Evolutionary conservation across 2,329 filamentous ascomycete genomes (phyloP).

Genomic region (Zelopaecilomyces penicillatus): DNA sequence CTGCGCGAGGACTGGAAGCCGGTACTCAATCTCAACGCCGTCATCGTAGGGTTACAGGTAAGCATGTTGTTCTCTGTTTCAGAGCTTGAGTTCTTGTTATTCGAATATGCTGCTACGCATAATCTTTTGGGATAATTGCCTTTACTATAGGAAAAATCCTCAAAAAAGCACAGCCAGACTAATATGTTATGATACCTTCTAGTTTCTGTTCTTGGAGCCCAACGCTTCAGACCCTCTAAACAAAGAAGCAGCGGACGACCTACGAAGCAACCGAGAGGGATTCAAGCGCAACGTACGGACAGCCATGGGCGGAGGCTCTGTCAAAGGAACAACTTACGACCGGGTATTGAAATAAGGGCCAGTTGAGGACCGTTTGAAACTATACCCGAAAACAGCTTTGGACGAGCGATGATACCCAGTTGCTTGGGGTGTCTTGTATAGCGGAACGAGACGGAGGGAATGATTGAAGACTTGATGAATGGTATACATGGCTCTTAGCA

Average conservation of each 20-base stretch:
- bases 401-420: background rate
- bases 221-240: slow-evolving; percentile 97
- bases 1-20: slow-evolving; percentile 98
- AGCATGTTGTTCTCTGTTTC: background rate
- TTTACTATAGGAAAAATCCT: background rate
- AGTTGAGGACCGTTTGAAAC: background rate
- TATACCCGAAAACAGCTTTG: background rate
- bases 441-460: no score
- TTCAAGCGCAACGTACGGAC: slow-evolving; percentile 87
- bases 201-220: slow-evolving; percentile 96
- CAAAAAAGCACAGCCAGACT: background rate
- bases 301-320: slow-evolving; percentile 71
- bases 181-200: slow-evolving; percentile 5
- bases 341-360: slow-evolving; percentile 57
- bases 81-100: background rate
- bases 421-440: no score
- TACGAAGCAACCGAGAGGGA: slow-evolving; percentile 73
- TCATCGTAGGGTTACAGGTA: slow-evolving; percentile 88
- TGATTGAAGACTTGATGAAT: no score
- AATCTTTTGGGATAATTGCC: background rate
- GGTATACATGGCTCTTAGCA: no score
- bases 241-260: slow-evolving; percentile 92
- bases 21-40: slow-evolving; percentile 90
- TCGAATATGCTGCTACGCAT: background rate
- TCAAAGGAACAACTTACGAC: slow-evolving; percentile 69